These are phyloP conservation scores for Pseudogymnoascus sp. DNA, from an alignment of 2,329 filamentous ascomycete genomes.

Conservation along the genomic window DNA sequence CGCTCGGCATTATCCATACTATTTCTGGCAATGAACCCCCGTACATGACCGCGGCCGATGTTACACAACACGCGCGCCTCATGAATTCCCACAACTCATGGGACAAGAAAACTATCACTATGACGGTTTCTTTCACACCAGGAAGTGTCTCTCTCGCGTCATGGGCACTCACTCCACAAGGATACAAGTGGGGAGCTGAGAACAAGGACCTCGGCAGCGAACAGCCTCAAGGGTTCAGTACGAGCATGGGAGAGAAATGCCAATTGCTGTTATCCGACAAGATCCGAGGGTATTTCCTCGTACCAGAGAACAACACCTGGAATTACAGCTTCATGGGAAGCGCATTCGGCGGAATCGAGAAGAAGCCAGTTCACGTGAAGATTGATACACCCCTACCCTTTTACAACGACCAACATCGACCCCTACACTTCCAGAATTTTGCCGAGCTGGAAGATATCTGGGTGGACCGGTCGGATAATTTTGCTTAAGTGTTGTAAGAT, in stretches of 20 bases:
- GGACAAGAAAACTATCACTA: conserved; percentile 85
- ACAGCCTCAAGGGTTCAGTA: conserved; percentile 87
- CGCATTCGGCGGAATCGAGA: conserved; percentile 77
- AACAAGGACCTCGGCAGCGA: conserved; percentile 91
- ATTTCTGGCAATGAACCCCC: conserved; percentile 88
- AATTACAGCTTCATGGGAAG: conserved; percentile 98
- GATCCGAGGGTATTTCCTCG: conserved; percentile 91
- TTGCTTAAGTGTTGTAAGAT: conserved; percentile 52
- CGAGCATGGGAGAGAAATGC: conserved; percentile 87
- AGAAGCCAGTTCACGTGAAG: conserved; percentile 84
- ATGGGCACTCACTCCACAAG: conserved; percentile 83
- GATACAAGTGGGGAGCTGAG: conserved; percentile 94
- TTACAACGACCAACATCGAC: conserved; percentile 86
- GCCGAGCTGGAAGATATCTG: conserved; percentile 94
- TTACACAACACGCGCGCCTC: conserved; percentile 85
- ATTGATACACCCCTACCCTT: conserved; percentile 85
- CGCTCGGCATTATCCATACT: conserved; percentile 90
- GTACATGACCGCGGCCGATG: conserved; percentile 93
- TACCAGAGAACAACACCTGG: conserved; percentile 83
- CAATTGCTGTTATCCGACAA: conserved; percentile 88
- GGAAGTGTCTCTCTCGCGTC: conserved; percentile 91
- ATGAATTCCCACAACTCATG: conserved; percentile 73
- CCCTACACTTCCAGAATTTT: conserved; percentile 94
- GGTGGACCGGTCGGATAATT: conserved; percentile 87
- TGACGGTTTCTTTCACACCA: conserved; percentile 93